Base-by-base conservation (phyloP, 345 rosid genomes). In the Heritiera fomes region DNA sequence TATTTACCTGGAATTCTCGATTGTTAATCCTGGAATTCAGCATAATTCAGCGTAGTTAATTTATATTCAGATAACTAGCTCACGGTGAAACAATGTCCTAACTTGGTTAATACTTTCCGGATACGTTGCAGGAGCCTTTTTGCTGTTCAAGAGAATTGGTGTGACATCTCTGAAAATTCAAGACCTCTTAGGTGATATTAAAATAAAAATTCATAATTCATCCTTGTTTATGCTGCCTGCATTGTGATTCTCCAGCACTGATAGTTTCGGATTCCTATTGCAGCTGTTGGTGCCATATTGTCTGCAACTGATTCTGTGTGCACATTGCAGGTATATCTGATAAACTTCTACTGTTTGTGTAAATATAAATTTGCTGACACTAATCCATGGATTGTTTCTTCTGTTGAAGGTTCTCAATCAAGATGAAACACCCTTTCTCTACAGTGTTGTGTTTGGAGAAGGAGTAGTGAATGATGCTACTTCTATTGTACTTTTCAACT, bases 381-480 rank as follows among this genome's bases (percentile, higher is more conserved):
- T 83, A n/a, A 79, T 15, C 4, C 41, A 0, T 46, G 23, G 60
- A 67, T 64, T 76, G 63, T 64, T 78, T 79, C 62, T 60, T 20
- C 23, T 64, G 50, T 64, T 79, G 11, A 81, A 89, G 97, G 88
- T 92, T 82, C 94, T 90, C 66, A 90, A 72, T 87, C 97, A 92
- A 87, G 97, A 92, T 60, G 90, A 92, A 76, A 92, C 93, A 3
- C 97, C 94, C 38, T 89, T 90, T 81, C 94, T 92, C 68, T 92
- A 92, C 80, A 90, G 97, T 77, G 62, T 89, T 12, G 90, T 90
- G 34, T 92, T 92, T 65, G 97, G 91, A 65, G 97, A 92, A 68
- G 97, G 97, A 82, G 93, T 92, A 15, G 94, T 92, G 79, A 92
- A 92, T 80, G 97, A 90, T 82, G 94, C 93, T 43, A 92, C 94